Base-by-base conservation (phyloP, 2,329 filamentous ascomycete species). In the Thelonectria blattea region DNA sequence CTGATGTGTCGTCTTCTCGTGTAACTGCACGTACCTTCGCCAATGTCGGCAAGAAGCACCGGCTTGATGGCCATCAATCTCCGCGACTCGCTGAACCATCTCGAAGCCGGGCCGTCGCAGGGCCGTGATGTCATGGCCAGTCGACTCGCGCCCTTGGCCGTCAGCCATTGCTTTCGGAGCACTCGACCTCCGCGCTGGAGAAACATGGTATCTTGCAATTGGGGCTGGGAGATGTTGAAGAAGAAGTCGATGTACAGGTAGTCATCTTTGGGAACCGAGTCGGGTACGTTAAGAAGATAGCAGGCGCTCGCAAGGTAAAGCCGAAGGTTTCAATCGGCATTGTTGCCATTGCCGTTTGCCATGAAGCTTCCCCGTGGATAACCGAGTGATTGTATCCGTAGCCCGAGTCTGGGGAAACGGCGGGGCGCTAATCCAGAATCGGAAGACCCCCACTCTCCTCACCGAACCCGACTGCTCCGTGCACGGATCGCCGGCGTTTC, bases 31-130 rank as follows among this genome's bases (percentile, higher is more conserved):
- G 64, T 68, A 90, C 91, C 91, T 83, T 96, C 92, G 52, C 92
- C 92, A 76, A 96, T 95, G 73, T 96, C 92, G 64, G 92, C 91
- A 61, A 96, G 78, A 42, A 94, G 72, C 61, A 95, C 93, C 1
- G 92, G 91, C 78, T 94, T 94, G 48, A 95, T 82, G 2, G 83
- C 85, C 52, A 78, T 79, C 47, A 85, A 68, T 15, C 73, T 75
- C 65, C 77, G 76, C 17, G 83, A 82, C 45, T 80, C 79, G 63
- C 85, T 83, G 69, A 87, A 85, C 61, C 77, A 79, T 68, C 81
- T 79, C 27, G 75, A 67, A 60, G 71, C 66, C 51, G 71, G 69
- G 50, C 66, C 72, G 64, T 71, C 67, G 60, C 62, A 63, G 56
- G 66, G 70, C 68, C 61, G 59, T 52, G 67, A 65, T 63, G 71